These are phyloP conservation scores for Penstemon newberryi DNA, from an alignment of 257 asterid species.

Conservation along the genomic window DNA sequence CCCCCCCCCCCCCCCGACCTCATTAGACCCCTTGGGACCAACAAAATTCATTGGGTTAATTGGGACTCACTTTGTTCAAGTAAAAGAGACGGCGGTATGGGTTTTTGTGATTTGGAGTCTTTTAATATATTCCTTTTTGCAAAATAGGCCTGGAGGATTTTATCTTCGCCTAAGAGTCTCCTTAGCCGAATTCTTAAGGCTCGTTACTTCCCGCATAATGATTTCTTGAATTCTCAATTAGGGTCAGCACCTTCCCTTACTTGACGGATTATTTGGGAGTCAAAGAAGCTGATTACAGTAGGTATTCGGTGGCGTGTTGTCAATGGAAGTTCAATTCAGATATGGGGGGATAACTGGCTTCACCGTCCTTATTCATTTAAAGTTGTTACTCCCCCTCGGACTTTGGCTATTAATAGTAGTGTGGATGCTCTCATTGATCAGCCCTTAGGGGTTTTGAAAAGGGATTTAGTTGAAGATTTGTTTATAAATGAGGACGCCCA, in stretches of 20 bases:
- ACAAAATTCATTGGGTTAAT: not conserved
- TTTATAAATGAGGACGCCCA: no score
- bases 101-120: no score
- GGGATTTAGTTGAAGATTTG: no score
- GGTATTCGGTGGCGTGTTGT: not conserved
- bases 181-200: not conserved
- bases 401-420: no score
- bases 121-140: no score
- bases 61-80: not conserved
- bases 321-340: not conserved
- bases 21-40: not conserved
- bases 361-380: not conserved
- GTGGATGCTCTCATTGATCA: no score
- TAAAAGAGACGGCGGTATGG: no score
- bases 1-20: no score
- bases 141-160: not conserved
- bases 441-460: no score
- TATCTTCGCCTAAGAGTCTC: not conserved
- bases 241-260: not conserved
- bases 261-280: not conserved
- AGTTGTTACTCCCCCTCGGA: no score
- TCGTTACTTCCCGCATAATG: not conserved
- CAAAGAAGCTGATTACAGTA: no score
- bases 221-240: not conserved
- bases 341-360: not conserved